phyloP scores from a whole-genome alignment of 2,329 filamentous ascomycete species.

The Colletotrichum spinosum region DNA sequence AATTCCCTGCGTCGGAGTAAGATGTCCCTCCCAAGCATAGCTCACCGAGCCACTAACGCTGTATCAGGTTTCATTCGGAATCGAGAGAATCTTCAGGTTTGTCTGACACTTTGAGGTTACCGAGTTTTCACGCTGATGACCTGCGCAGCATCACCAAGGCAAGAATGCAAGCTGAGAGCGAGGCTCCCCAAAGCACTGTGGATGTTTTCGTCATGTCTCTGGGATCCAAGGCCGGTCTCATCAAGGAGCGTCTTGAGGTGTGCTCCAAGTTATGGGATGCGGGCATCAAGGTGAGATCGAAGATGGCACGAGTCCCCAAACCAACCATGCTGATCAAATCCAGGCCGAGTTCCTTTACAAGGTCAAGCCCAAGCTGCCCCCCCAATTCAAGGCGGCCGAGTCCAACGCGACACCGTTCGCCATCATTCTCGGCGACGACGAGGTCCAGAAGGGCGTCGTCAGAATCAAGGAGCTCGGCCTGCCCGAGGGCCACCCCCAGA shows the following conservation, averaged over 20 bases:
- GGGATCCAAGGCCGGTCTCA: conserved; percentile 83
- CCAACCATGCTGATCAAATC: neutral
- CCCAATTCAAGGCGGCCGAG: conserved; percentile 94
- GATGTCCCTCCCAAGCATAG: neutral
- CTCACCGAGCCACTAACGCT: conserved; percentile 46
- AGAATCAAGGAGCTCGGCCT: conserved; percentile 85
- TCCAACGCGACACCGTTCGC: conserved; percentile 82
- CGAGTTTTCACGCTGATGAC: neutral
- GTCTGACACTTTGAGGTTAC: neutral
- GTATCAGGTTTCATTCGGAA: conserved; percentile 82
- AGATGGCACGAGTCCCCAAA: neutral
- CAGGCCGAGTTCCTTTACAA: conserved; percentile 90
- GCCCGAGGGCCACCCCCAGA: conserved; percentile 85
- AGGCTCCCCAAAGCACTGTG: conserved; percentile 69
- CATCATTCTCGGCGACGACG: conserved; percentile 91
- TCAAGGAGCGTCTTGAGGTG: conserved; percentile 87
- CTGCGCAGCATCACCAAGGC: conserved; percentile 82
- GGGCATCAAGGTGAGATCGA: conserved; percentile 77
- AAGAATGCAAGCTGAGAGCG: conserved; percentile 71
- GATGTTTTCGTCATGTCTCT: conserved; percentile 97
- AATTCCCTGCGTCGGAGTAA: conserved; percentile 82
- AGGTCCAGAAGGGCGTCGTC: conserved; percentile 84
- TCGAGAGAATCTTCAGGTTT: conserved; percentile 84
- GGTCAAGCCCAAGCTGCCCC: conserved; percentile 86
- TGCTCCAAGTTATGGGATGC: conserved; percentile 84